Conservation (phyloP, 208 protist species). For the Trypanosoma congolense region DNA sequence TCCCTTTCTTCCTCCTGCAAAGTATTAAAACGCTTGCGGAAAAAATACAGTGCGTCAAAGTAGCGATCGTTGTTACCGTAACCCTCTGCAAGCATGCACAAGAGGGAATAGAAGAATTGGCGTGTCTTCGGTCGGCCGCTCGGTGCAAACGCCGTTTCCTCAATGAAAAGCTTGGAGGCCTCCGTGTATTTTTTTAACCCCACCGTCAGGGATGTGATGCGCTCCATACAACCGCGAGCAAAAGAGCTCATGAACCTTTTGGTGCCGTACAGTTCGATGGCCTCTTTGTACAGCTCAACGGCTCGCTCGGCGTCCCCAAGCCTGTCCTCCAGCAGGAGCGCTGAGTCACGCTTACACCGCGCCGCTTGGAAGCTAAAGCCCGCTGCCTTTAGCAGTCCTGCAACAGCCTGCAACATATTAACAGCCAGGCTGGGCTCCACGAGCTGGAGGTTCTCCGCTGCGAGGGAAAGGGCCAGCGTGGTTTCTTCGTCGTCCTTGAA, state of each 20-base stretch:
- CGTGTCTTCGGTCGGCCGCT: constrained; percentile 33
- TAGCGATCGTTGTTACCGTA: constrained; percentile 36
- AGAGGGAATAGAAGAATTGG: constrained; percentile 48
- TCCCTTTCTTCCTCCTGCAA: constrained; percentile 62
- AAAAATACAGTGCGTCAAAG: constrained; percentile 71
- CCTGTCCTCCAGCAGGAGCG: constrained; percentile 41
- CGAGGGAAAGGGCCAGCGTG: constrained; percentile 30
- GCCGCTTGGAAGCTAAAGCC: constrained; percentile 56
- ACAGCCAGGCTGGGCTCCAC: constrained; percentile 50
- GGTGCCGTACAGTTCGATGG: constrained; percentile 47
- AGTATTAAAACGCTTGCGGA: constrained; percentile 50
- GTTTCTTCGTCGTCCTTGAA: constrained; percentile 62
- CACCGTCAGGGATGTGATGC: constrained; percentile 43
- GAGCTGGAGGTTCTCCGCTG: constrained; percentile 51
- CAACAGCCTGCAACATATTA: constrained; percentile 41
- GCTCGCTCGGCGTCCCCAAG: constrained; percentile 34
- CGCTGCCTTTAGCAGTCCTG: constrained; percentile 27
- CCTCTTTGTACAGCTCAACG: constrained; percentile 43
- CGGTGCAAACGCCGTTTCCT: constrained; percentile 29
- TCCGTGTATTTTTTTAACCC: constrained; percentile 40
- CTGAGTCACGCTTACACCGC: constrained; percentile 59
- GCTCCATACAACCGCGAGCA: constrained; percentile 45
- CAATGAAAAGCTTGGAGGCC: constrained; percentile 43
- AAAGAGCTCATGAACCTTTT: constrained; percentile 31
- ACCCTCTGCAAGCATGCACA: constrained; percentile 57